A percentile compares a stretch with the other conserved stretches of the same genome.
Conservation (phyloP, 2,329 filamentous ascomycete genomes). For the Ascochyta rabiei region DNA sequence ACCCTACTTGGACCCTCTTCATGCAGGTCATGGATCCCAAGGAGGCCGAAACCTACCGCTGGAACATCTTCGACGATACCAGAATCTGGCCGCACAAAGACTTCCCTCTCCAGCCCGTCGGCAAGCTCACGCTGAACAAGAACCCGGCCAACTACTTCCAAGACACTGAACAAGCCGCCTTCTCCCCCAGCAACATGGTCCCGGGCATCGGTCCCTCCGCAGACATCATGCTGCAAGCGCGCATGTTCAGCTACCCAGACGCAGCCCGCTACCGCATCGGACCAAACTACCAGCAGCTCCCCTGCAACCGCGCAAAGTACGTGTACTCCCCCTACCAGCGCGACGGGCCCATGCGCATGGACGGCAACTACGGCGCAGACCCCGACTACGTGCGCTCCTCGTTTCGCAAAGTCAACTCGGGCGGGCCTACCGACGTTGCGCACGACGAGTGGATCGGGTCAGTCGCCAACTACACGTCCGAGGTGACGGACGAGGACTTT, state of each 20-base stretch:
- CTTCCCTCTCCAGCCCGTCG: conserved; percentile 57
- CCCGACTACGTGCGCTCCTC: conserved; percentile 52
- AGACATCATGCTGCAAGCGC: conserved; percentile 66
- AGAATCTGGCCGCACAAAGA: conserved; percentile 61
- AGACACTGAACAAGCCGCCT: conserved; percentile 72
- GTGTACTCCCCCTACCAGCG: conserved; percentile 39
- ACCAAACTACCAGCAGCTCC: conserved; percentile 58
- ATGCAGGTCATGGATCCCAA: conserved; percentile 62
- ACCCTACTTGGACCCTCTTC: conserved; percentile 59
- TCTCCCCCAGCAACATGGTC: conserved; percentile 68
- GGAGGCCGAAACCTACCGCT: conserved; percentile 55
- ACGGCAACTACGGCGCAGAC: conserved; percentile 55
- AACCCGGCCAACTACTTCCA: conserved; percentile 70
- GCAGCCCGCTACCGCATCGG: conserved; percentile 57
- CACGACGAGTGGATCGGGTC: conserved; percentile 31
- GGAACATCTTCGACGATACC: conserved; percentile 63
- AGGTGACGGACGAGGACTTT: conserved; percentile 58
- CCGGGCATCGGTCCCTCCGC: conserved; percentile 67
- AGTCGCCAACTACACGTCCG: conserved; percentile 25
- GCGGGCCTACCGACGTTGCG: conserved; percentile 25
- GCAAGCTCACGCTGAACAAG: conserved; percentile 58
- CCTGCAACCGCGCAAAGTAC: conserved; percentile 39
- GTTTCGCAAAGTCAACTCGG: conserved; percentile 15
- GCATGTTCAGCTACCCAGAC: conserved; percentile 68
- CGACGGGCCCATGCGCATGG: conserved; percentile 39